Base-by-base conservation (phyloP, 805 yeast genomes). In the Monosporozyma servazzii region DNA sequence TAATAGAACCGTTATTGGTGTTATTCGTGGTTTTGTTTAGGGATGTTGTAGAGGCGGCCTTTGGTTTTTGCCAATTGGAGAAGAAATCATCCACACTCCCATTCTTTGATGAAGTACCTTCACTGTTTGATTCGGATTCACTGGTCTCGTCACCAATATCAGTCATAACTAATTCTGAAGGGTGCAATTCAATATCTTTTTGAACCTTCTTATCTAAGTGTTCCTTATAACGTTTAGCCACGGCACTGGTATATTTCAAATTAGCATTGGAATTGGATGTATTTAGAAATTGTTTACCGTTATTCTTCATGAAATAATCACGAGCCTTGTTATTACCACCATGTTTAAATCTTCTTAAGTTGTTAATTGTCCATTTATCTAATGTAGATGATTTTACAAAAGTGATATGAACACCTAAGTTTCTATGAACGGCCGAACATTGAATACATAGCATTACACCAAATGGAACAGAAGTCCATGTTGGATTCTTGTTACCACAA, bases 391-490 rank as follows among this genome's bases (percentile, higher is more conserved):
- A 88, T 67, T 89, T 88, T 53, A 93, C 98, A 73, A 93, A 93
- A 39, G 97, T 81, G 62, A 93, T 84, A 68, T 93, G 99, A 39
- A 90, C 97, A 53, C 99, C 99, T 71, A 93, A 71, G 68, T 89
- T 89, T 69, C 99, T 81, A 73, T 93, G 99, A 49, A 86, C 88
- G 3, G 98, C 90, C 50, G 96, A 86, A 69, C 99, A 93, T 68
- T 93, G 96, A 54, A 90, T 76, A 73, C 99, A 93, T 53, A 93
- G 72, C 66, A 90, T 79, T 49, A 90, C 86, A 51, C 97, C 99
- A 69, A 88, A 91, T 13, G 98, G 96, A 51, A 91, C 89, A 13
- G 98, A 91, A 3, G 99, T 88, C 99, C 99, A 93, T 0, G 98
- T 88, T 37, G 99, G 98, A 67, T 90, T 90, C 65, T 86, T 88